Conservation (phyloP, 805 yeast genomes). For the Yamadazyma akitaensis region DNA sequence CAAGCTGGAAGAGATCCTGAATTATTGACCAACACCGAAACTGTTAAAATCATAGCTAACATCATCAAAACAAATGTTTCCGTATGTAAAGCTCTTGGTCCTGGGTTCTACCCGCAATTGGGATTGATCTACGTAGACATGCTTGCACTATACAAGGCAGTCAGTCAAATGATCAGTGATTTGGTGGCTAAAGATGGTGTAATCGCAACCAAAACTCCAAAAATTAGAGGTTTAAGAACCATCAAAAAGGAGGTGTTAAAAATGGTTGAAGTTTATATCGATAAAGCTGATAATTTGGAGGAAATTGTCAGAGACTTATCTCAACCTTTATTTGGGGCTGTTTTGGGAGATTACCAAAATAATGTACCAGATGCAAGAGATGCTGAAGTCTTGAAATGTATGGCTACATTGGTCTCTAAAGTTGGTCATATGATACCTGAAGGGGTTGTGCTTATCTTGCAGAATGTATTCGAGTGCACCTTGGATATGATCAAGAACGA, state of each 20-base stretch:
- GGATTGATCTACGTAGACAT: constrained; percentile 83
- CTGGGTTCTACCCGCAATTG: constrained; percentile 84
- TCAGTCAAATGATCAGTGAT: constrained; percentile 78
- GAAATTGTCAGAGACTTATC: constrained; percentile 81
- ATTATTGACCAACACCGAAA: constrained; percentile 71
- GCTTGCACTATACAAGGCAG: constrained; percentile 86
- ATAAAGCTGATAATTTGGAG: constrained; percentile 81
- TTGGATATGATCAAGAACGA: constrained; percentile 94
- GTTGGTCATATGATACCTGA: constrained; percentile 87
- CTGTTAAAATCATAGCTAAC: constrained; percentile 89
- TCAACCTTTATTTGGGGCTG: constrained; percentile 78
- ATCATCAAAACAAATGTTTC: constrained; percentile 94
- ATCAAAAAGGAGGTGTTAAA: constrained; percentile 91
- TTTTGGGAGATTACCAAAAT: constrained; percentile 80
- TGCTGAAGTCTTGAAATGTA: constrained; percentile 94
- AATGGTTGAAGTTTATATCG: constrained; percentile 82
- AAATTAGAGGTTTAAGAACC: constrained; percentile 92
- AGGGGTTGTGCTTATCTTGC: constrained; percentile 82
- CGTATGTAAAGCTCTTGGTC: constrained; percentile 91
- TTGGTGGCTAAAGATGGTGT: constrained; percentile 77
- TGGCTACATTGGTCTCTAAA: constrained; percentile 83
- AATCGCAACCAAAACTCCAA: constrained; percentile 91
- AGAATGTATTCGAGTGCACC: constrained; percentile 91
- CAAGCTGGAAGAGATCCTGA: constrained; percentile 83
- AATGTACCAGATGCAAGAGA: constrained; percentile 97